Base-by-base conservation (phyloP, 768 basidiomycete species). In the Amanita inopinata region DNA sequence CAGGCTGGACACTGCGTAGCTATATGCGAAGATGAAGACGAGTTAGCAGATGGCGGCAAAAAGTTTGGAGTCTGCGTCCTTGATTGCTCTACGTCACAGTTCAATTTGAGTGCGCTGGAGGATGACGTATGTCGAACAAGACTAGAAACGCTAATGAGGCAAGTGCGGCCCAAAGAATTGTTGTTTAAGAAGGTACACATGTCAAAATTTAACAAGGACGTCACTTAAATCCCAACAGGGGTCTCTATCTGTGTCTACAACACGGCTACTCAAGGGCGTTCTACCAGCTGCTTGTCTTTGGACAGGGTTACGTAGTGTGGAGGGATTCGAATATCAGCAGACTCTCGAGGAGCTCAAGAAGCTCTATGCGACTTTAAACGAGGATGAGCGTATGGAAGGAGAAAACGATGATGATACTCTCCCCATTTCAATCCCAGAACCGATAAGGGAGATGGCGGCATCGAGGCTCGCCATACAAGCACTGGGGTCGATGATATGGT, bases 1-100 rank as follows among this genome's bases (percentile, higher is more conserved):
- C 85, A 97, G 61, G 88, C 91, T 0, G 90, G 88, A 3, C 96
- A 99, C 56, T 98, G 94, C 56, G 76, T 98, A 19, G 82, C 88
- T 6, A 79, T 99, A 56, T 82, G 81, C 5, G 87, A 89, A 54
- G 43, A 23, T 20, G 66, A 71, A 12, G 64, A 61, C 17, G 69
- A 72, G 31, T 64, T 60, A 5, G 46, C 56, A 3, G 67, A 67
- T 36, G 54, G 53, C 3, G 59, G 60, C 11, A 74, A 78, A 40
- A 70, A 66, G 17, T 98, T 96, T 53, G 96, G 96, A 0, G 63
- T 97, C 31, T 94, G 89, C 55, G 80, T 92, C 5, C 61, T 98
- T 52, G 96, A 99, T 58, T 93, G 91, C 46, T 76, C 96, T 2
- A 99, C 96, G 0, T 93, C 90, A 33, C 86, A 94, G 58, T 98